Base-by-base conservation (phyloP, 768 basidiomycete species). In the Russula sp. region DNA sequence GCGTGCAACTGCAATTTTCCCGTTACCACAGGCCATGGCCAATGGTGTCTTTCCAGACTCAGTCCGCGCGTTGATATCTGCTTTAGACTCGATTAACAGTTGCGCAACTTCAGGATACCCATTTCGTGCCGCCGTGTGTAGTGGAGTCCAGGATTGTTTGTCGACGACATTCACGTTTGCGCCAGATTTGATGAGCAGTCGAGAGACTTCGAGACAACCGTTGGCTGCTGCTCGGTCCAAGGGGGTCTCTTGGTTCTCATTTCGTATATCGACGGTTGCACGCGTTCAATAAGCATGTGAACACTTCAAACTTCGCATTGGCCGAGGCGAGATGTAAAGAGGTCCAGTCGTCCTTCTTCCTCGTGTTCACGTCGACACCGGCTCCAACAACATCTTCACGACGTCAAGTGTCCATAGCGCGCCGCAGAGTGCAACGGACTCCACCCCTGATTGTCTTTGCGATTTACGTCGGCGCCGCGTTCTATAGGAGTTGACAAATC, bases 341-440 rank as follows among this genome's bases (percentile, higher is more conserved):
- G 1, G 59, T 60, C 63, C 63, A 59, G 6, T 18, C 57, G 24
- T 61, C 63, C 5, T 32, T 46, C 22, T 59, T 48, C 26, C 8
- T 42, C 13, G n/a, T 26, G n/a, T 61, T 28, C 10, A 61, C 18
- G 20, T 61, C 51, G 22, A 18, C 49, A 22, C 52, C 42, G 16
- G 18, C 22, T 54, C 42, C 30, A 64, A 30, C n/a, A 64, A 55
- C 7, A 61, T 16, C 26, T 13, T 26, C 44, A 56, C 48, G 36
- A 57, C 22, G 1, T 49, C 8, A 36, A 1, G n/a, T 62, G 46
- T 16, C 54, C 54, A 30, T 7, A 7, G 1, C n/a, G 20, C 26
- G 46, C 28, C 11, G 54, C 54, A 6, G 7, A 22, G 46, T 50
- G 36, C 61, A 62, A 57, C 9, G 61, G 54, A 6, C 26, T 22